A percentile compares a stretch with the other conserved stretches of the same genome.
Evolutionary conservation across 495 filamentous ascomycete species (phyloP).

Genomic region (Penicillium salamii): DNA sequence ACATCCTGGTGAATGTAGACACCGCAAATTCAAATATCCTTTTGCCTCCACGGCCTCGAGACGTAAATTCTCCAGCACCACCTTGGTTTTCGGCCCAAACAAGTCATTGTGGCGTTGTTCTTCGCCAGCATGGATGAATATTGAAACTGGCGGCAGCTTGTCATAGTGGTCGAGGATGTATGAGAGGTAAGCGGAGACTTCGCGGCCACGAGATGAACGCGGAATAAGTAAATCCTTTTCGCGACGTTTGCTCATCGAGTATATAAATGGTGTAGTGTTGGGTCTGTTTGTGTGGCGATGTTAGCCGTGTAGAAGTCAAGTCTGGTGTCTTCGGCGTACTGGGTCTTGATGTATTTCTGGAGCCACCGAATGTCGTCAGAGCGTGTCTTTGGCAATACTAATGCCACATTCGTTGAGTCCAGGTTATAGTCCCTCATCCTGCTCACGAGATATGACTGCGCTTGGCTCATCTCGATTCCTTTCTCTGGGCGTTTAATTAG

Average conservation of each 20-base stretch:
- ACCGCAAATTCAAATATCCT: slow-evolving; percentile 45
- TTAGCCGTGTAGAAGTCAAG: no score
- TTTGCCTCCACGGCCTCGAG: slow-evolving; percentile 35
- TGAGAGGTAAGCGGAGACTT: slow-evolving; percentile 40
- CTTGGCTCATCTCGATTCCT: no score
- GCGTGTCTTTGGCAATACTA: slow-evolving; percentile 2
- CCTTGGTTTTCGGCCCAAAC: slow-evolving; percentile 30
- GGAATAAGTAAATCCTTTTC: slow-evolving; percentile 29
- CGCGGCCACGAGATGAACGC: slow-evolving; percentile 34
- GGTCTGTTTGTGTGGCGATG: slow-evolving; percentile 2
- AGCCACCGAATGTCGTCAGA: slow-evolving; percentile 5
- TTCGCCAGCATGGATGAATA: slow-evolving; percentile 40
- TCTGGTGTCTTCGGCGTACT: background rate
- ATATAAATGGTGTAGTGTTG: slow-evolving; percentile 34
- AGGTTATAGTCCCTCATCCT: background rate
- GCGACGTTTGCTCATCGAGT: slow-evolving; percentile 31
- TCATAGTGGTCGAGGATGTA: slow-evolving; percentile 40
- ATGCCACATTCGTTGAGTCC: background rate
- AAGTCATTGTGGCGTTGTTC: slow-evolving; percentile 48
- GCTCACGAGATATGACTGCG: no score
- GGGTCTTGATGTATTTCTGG: background rate
- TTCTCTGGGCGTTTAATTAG: no score
- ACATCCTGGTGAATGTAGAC: slow-evolving; percentile 36
- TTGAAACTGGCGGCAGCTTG: slow-evolving; percentile 31
- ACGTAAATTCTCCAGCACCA: slow-evolving; percentile 29